Conservation (phyloP, 345 rosid species). For the Syzygium jambos region DNA sequence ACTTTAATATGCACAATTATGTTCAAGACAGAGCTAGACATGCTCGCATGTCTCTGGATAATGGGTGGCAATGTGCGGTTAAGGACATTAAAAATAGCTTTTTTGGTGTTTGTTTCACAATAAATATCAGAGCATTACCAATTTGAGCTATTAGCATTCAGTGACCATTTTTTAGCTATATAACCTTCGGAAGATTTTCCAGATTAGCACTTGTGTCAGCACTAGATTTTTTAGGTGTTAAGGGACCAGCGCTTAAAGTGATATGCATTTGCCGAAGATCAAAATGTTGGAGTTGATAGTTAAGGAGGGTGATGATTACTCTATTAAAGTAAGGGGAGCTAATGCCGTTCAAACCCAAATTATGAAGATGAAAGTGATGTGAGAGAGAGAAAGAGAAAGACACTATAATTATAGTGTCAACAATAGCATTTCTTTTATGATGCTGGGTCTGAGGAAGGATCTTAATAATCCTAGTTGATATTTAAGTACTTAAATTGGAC, state of each 20-base stretch:
- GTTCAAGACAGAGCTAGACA: not conserved
- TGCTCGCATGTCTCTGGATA: not conserved
- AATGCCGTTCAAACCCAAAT: not conserved
- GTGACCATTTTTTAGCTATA: not conserved
- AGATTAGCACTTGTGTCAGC: not conserved
- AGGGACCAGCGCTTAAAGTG: not conserved
- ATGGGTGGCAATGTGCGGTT: not conserved
- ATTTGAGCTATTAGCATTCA: not conserved
- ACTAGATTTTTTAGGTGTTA: not conserved
- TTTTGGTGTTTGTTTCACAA: not conserved
- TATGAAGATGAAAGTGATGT: not conserved
- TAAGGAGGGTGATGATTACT: not conserved
- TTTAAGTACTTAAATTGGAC: not conserved
- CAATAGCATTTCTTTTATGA: not conserved
- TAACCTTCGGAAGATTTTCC: not conserved
- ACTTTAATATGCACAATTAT: not conserved
- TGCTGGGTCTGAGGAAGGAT: not conserved
- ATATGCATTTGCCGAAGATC: not conserved
- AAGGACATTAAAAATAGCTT: not conserved
- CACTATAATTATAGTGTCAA: not conserved
- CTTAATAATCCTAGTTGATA: not conserved
- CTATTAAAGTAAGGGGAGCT: not conserved
- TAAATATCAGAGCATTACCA: not conserved
- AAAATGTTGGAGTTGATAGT: not conserved
- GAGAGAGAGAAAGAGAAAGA: not conserved